These are phyloP conservation scores for Obelidium mucronatum DNA, from an alignment of 192 early-diverging fungal genomes.

Conservation along the genomic window DNA sequence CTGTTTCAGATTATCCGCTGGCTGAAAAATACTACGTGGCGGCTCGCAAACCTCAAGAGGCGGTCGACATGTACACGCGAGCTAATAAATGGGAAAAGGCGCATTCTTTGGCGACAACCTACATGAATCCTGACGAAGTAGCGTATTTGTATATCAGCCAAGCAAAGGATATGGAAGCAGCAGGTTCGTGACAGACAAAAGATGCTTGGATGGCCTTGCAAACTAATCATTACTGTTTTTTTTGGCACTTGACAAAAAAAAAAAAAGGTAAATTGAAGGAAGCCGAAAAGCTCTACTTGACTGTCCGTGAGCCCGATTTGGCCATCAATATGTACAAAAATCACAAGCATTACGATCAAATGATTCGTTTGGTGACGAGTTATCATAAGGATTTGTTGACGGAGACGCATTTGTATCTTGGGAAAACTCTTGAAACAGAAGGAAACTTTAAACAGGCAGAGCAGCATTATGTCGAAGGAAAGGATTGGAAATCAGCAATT, in stretches of 20 bases:
- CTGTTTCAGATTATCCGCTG: slow-evolving; percentile 44
- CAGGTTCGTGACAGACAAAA: slow-evolving; percentile 40
- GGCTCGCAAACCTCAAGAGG: slow-evolving; percentile 64
- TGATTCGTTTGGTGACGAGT: slow-evolving; percentile 66
- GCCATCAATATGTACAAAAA: slow-evolving; percentile 79
- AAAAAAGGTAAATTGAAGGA: slow-evolving; percentile 70
- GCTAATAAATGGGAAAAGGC: slow-evolving; percentile 70
- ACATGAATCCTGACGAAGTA: slow-evolving; percentile 67
- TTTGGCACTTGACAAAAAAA: background rate
- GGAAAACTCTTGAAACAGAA: slow-evolving; percentile 67
- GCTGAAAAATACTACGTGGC: slow-evolving; percentile 70
- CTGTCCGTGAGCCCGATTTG: slow-evolving; percentile 67
- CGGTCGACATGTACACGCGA: slow-evolving; percentile 71
- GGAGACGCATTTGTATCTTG: slow-evolving; percentile 69
- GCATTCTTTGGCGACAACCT: slow-evolving; percentile 63
- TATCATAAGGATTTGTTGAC: slow-evolving; percentile 68
- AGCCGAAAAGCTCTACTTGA: slow-evolving; percentile 69
- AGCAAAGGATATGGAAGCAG: slow-evolving; percentile 66
- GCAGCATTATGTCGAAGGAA: slow-evolving; percentile 69
- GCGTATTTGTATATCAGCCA: slow-evolving; percentile 64
- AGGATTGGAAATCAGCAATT: slow-evolving; percentile 69
- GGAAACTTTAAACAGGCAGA: slow-evolving; percentile 68
- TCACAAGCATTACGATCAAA: slow-evolving; percentile 71
- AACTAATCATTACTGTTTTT: slow-evolving; percentile 11
- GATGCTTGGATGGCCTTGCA: background rate